These are phyloP conservation scores for Chaetomium globosum DNA, from an alignment of 2,329 filamentous ascomycete genomes.

Conservation along the genomic window DNA sequence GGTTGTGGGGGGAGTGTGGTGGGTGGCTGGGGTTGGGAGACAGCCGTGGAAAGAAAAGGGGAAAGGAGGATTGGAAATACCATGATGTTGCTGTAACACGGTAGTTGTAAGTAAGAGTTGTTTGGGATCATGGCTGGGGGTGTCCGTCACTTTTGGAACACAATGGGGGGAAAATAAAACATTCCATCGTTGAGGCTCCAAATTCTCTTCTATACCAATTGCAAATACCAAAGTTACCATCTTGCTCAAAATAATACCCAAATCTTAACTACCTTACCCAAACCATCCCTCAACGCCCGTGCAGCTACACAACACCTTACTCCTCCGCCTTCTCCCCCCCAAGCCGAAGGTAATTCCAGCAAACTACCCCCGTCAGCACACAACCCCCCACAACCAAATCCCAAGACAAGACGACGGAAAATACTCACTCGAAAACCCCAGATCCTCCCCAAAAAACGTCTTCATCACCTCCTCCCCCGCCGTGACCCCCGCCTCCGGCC, in stretches of 20 bases:
- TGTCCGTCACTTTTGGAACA: too few relatives aligned
- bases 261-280: background rate
- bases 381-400: background rate
- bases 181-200: background rate
- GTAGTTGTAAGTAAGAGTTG: background rate
- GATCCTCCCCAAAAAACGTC: conserved; percentile 67
- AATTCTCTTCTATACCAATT: background rate
- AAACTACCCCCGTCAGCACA: conserved; percentile 46
- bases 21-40: background rate
- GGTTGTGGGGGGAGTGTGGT: background rate
- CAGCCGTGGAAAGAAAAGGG: background rate
- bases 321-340: conserved; percentile 37
- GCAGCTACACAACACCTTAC: background rate
- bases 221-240: background rate
- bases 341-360: conserved; percentile 58
- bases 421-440: conserved; percentile 54
- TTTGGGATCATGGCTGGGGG: background rate
- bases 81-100: background rate
- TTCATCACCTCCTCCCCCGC: conserved; percentile 65
- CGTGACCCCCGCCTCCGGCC: conserved; percentile 57
- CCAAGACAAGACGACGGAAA: background rate
- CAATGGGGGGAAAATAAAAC: background rate
- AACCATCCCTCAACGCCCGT: background rate
- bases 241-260: background rate
- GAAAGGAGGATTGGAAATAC: too few relatives aligned